Evolutionary conservation across 2,329 filamentous ascomycete species (phyloP).

Genomic region (Exophiala lecanii-corni): DNA sequence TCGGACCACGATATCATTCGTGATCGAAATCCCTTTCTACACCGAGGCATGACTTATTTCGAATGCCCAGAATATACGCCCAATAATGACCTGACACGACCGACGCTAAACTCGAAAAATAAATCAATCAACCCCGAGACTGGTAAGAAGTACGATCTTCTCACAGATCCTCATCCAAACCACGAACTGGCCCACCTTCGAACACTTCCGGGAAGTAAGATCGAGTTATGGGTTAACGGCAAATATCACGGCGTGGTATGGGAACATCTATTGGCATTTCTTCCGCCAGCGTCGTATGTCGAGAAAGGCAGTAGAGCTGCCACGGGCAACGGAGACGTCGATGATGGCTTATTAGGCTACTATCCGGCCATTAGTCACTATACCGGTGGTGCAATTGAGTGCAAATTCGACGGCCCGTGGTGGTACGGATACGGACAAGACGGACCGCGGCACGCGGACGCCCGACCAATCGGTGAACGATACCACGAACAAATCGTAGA

Average conservation of each 20-base stretch:
- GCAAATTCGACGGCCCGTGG: slow-evolving; percentile 91
- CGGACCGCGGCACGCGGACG: slow-evolving; percentile 29
- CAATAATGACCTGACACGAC: slow-evolving; percentile 81
- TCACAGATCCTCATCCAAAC: slow-evolving; percentile 43
- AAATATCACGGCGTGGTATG: slow-evolving; percentile 80
- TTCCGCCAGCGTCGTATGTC: slow-evolving; percentile 73
- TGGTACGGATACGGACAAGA: slow-evolving; percentile 55
- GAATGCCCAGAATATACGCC: slow-evolving; percentile 86
- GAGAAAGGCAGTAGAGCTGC: slow-evolving; percentile 61
- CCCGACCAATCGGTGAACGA: slow-evolving; percentile 65
- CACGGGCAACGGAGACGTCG: slow-evolving; percentile 35
- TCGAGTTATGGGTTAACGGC: slow-evolving; percentile 92
- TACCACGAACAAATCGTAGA: slow-evolving; percentile 93
- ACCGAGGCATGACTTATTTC: slow-evolving; percentile 61
- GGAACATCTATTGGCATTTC: slow-evolving; percentile 79
- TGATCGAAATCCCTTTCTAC: slow-evolving; percentile 89
- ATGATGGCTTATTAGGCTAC: slow-evolving; percentile 93
- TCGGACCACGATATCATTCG: slow-evolving; percentile 69
- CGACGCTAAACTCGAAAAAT: slow-evolving; percentile 33
- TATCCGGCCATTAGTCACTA: slow-evolving; percentile 92
- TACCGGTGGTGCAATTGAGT: slow-evolving; percentile 81
- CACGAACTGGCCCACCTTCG: slow-evolving; percentile 72
- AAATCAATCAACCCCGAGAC: slow-evolving; percentile 58
- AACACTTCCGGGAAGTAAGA: slow-evolving; percentile 77
- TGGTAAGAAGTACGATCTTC: slow-evolving; percentile 24